These are phyloP conservation scores for Aspergillus olivimuriae DNA, from an alignment of 495 filamentous ascomycete genomes.

Conservation along the genomic window DNA sequence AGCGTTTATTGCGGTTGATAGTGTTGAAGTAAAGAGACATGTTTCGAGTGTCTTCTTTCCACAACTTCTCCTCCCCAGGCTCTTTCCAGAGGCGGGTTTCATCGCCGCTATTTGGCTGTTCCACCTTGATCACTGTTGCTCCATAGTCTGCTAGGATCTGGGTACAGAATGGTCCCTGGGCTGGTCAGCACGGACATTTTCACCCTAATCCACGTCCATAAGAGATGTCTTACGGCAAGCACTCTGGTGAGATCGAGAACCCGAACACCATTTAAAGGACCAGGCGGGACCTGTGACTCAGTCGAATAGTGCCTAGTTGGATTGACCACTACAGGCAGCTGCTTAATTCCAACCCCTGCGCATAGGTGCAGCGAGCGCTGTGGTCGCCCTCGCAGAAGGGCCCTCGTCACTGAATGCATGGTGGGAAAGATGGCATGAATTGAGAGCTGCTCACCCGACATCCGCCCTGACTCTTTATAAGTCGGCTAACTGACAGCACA, in stretches of 20 bases:
- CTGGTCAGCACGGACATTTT: background rate
- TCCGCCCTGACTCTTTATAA: too few relatives aligned
- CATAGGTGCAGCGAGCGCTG: too few relatives aligned
- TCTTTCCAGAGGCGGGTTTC: constrained; percentile 20
- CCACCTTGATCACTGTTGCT: constrained; percentile 86
- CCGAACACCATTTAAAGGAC: constrained; percentile 63
- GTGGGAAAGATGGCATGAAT: too few relatives aligned
- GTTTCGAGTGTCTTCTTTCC: constrained; percentile 12
- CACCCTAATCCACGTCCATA: background rate
- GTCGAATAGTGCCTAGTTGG: too few relatives aligned
- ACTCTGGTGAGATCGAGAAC: constrained; percentile 89
- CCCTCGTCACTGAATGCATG: too few relatives aligned
- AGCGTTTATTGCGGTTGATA: constrained; percentile 86
- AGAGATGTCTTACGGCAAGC: constrained; percentile 60
- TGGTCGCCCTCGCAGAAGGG: too few relatives aligned
- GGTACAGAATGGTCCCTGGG: constrained; percentile 69
- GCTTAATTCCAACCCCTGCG: too few relatives aligned
- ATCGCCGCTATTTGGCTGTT: constrained; percentile 73
- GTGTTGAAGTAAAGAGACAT: constrained; percentile 18
- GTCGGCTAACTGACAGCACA: too few relatives aligned
- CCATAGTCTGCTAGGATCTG: constrained; percentile 90
- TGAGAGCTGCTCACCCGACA: too few relatives aligned
- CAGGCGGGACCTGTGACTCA: background rate
- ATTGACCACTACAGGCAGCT: too few relatives aligned
- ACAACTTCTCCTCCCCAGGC: constrained; percentile 14